phyloP scores from a whole-genome alignment of 306 rosid genomes.

The Inga leiocalycina region DNA sequence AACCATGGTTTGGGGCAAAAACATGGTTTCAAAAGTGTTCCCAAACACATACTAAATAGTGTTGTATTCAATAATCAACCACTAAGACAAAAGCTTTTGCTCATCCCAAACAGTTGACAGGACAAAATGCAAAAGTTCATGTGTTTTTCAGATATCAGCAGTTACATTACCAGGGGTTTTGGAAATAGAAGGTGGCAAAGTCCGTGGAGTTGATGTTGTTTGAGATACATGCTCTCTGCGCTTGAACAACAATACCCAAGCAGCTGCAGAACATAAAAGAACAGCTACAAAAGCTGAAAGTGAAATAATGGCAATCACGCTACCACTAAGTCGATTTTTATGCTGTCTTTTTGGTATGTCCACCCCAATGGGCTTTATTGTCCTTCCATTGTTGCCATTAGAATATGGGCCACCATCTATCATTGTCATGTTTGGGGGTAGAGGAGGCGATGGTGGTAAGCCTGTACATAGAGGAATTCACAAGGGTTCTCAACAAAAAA shows the following conservation, averaged over 20 bases:
- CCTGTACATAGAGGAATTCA: slow-evolving; percentile 52
- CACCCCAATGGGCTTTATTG: slow-evolving; percentile 88
- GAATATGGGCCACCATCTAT: slow-evolving; percentile 73
- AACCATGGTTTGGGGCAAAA: too few relatives aligned
- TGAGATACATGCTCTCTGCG: slow-evolving; percentile 48
- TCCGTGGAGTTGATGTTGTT: slow-evolving; percentile 51
- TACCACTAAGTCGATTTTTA: slow-evolving; percentile 59
- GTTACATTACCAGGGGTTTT: slow-evolving; percentile 68
- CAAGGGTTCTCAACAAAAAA: slow-evolving; percentile 30
- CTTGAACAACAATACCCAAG: slow-evolving; percentile 61
- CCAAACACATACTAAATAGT: neutral
- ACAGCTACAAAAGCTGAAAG: slow-evolving; percentile 69
- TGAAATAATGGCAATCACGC: slow-evolving; percentile 68
- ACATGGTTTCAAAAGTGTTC: too few relatives aligned
- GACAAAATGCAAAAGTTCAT: slow-evolving; percentile 24
- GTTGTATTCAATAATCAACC: slow-evolving; percentile 17
- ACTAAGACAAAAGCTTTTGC: neutral
- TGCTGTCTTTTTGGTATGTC: slow-evolving; percentile 62
- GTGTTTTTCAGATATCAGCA: slow-evolving; percentile 4
- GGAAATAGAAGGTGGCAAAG: slow-evolving; percentile 51
- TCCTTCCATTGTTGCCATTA: slow-evolving; percentile 55
- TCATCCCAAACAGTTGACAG: neutral
- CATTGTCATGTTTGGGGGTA: slow-evolving; percentile 56
- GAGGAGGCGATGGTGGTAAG: slow-evolving; percentile 89
- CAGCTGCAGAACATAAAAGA: slow-evolving; percentile 66